Conservation (phyloP, 305 asterid genomes). For the Fraxinus baroniana region DNA sequence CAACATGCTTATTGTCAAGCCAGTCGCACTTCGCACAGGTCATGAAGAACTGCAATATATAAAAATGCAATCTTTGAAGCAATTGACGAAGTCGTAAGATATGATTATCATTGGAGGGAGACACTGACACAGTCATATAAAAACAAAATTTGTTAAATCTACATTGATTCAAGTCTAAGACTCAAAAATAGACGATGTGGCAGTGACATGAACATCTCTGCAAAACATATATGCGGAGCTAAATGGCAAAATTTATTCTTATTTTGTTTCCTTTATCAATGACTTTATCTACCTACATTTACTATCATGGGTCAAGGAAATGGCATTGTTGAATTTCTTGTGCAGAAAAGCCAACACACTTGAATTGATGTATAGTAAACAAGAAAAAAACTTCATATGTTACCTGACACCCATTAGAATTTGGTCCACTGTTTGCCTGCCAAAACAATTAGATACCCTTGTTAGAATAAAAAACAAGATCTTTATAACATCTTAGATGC, state of each 20-base stretch:
- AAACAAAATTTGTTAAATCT: background rate
- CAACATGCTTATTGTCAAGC: conserved; percentile 98
- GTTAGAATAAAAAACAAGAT: conserved; percentile 1
- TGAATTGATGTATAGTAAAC: background rate
- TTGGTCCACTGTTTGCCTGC: conserved; percentile 96
- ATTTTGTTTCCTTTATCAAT: background rate
- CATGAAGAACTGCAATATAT: conserved; percentile 71
- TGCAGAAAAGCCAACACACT: background rate
- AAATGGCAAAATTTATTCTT: background rate
- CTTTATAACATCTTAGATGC: background rate
- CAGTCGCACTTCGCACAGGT: conserved; percentile 94
- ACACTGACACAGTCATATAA: background rate
- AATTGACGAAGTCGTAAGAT: background rate
- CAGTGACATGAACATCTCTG: background rate
- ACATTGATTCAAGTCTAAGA: background rate
- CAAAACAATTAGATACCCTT: conserved; percentile 20
- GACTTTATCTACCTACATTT: background rate
- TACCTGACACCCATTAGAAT: conserved; percentile 94
- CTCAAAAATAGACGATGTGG: background rate
- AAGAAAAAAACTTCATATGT: conserved; percentile 22
- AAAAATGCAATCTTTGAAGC: conserved; percentile 24
- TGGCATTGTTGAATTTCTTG: background rate
- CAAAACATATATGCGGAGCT: background rate
- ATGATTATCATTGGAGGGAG: background rate
- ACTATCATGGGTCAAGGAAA: background rate